These are phyloP conservation scores for Paraphysoderma sedebokerense DNA, from an alignment of 371 early-diverging fungal genomes.

Conservation along the genomic window DNA sequence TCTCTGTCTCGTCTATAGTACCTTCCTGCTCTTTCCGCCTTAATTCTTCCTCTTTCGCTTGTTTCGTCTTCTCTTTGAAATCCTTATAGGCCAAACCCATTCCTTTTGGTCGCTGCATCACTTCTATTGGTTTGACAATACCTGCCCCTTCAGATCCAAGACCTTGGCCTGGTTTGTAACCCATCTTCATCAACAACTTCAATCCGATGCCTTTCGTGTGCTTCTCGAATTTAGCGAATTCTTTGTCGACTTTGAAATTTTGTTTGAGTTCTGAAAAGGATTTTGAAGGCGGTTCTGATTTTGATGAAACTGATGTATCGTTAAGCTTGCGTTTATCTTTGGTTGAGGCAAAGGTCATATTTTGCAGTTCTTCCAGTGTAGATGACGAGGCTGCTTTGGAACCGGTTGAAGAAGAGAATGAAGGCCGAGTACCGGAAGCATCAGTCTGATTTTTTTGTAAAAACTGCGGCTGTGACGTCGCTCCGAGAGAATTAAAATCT, in stretches of 20 bases:
- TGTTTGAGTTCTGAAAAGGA: too few relatives aligned
- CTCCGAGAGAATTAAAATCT: too few relatives aligned
- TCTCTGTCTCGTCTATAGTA: constrained; percentile 1
- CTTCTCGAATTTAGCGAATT: constrained; percentile 61
- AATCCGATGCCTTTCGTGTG: constrained; percentile 52
- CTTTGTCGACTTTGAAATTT: constrained; percentile 26
- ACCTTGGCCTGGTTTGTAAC: constrained; percentile 64
- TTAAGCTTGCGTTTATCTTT: too few relatives aligned
- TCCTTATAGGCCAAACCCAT: constrained; percentile 67
- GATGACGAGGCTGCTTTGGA: too few relatives aligned
- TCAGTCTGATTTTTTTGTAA: too few relatives aligned
- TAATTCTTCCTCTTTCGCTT: constrained; percentile 27
- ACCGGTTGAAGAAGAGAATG: too few relatives aligned
- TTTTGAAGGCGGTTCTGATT: too few relatives aligned
- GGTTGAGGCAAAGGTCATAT: too few relatives aligned
- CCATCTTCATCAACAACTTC: constrained; percentile 70
- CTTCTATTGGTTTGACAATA: constrained; percentile 74
- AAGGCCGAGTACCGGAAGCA: too few relatives aligned
- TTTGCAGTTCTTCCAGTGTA: too few relatives aligned
- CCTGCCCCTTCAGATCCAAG: constrained; percentile 67
- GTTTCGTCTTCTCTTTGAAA: constrained; percentile 46
- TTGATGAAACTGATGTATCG: too few relatives aligned
- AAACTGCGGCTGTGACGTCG: too few relatives aligned
- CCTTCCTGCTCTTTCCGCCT: constrained; percentile 6
- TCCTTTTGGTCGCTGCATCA: constrained; percentile 54